phyloP scores from a whole-genome alignment of 257 asterid species.

The Datura wrightii region DNA sequence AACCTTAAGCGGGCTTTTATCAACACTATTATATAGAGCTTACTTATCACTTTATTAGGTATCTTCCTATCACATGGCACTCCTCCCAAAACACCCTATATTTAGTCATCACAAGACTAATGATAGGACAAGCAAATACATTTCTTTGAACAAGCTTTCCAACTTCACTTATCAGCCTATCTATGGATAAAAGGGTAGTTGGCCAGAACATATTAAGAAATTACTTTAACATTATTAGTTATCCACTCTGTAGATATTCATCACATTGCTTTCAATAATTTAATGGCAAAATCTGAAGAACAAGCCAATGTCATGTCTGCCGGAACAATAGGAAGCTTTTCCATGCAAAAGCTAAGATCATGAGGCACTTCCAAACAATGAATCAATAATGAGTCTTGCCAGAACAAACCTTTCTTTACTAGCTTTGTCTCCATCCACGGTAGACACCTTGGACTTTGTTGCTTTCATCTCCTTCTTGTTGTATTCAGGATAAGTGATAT shows the following conservation, averaged over 20 bases:
- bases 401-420: conserved; percentile 50
- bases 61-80: neutral
- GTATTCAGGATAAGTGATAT: conserved; percentile 34
- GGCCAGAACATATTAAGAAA: neutral
- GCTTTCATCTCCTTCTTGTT: conserved; percentile 46
- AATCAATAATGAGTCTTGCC: neutral
- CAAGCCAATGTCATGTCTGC: neutral
- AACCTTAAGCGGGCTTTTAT: neutral
- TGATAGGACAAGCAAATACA: conserved; percentile 1
- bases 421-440: conserved; percentile 38
- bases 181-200: neutral
- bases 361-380: conserved; percentile 25
- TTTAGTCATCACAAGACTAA: neutral
- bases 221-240: conserved; percentile 6
- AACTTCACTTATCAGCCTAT: neutral
- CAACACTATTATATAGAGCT: neutral
- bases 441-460: conserved; percentile 36
- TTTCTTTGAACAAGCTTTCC: neutral
- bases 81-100: neutral
- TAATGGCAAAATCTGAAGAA: conserved; percentile 17
- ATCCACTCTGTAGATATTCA: neutral
- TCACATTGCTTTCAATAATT: conserved; percentile 2
- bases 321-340: neutral
- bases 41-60: conserved; percentile 23
- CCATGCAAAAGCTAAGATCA: conserved; percentile 29